Conservation (phyloP, 2,329 filamentous ascomycete genomes). For the Colletotrichum aenigma region DNA sequence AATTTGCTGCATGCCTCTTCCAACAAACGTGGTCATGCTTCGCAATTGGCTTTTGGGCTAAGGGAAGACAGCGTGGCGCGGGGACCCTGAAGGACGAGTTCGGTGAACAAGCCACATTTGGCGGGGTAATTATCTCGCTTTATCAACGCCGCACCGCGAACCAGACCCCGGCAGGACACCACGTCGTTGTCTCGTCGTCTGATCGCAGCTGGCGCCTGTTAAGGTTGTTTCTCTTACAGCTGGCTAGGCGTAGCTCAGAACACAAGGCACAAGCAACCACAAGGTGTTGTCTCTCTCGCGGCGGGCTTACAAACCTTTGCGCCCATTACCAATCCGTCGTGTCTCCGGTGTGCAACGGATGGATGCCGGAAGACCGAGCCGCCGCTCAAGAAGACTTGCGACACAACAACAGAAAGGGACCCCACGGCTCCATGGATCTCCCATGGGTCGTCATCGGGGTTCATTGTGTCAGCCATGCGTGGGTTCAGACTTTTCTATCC, state of each 20-base stretch:
- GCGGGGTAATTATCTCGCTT: conserved; percentile 3
- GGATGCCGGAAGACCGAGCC: conserved; percentile 17
- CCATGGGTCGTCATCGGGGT: conserved; percentile 7
- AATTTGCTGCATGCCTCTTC: neutral
- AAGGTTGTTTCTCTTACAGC: neutral
- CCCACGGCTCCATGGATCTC: conserved; percentile 20
- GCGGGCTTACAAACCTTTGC: neutral
- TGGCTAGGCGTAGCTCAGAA: neutral
- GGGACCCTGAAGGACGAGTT: neutral
- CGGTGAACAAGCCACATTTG: conserved; percentile 14
- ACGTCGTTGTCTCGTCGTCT: neutral
- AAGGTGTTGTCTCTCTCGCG: neutral
- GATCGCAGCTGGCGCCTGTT: neutral
- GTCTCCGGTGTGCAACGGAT: neutral
- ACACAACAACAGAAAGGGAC: neutral
- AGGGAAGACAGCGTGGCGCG: conserved; percentile 7
- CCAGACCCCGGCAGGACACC: neutral
- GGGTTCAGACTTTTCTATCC: neutral
- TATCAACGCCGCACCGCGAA: neutral
- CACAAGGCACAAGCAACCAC: neutral
- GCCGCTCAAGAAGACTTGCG: neutral
- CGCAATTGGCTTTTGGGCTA: neutral
- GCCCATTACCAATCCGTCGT: neutral
- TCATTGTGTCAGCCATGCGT: conserved; percentile 6
- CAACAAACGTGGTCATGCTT: neutral